Base-by-base conservation (phyloP, 1,284 basidiomycete species). In the Malassezia psittaci region DNA sequence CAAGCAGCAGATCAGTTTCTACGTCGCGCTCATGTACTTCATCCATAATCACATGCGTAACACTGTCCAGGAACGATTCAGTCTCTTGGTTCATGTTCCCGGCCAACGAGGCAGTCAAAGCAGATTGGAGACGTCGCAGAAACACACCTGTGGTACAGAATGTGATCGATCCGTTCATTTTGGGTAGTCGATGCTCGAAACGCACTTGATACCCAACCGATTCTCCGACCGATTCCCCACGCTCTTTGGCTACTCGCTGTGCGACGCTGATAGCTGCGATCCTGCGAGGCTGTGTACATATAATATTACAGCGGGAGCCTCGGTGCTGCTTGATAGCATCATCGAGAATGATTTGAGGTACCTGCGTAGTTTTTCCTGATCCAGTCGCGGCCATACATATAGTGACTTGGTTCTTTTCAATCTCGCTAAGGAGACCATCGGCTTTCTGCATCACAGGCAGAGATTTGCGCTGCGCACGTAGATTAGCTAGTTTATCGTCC, bases 21-120 rank as follows among this genome's bases (percentile, higher is more conserved):
- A 96, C 84, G 68, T 94, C 90, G 33, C 91, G 84, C 76, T 96
- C 90, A 75, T 98, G 91, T 2, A 93, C 91, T 76, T 98, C 91
- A 75, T 98, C 91, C 40, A 96, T 87, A 38, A 96, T 77, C 58
- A 96, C 82, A 76, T 96, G 91, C 8, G 90, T 90, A 45, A 94
- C 81, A 53, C 83, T 80, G 67, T 96, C 90, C 62, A 96, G 79
- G 63, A 76, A 79, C 10, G 60, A 58, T 34, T 67, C 63, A 35
- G 76, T 72, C 19, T 38, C 33, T 0, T 35, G 19, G 12, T 3
- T 9, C 15, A 6, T n/a, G n/a, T 45, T 12, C 7, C 24, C 43
- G 12, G 46, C 35, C n/a, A 45, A n/a, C 12, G 15, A 24, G n/a
- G 39, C 48, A 32, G 16, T n/a, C 8, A 94, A 79, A 15, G 85